Conservation (phyloP, 495 filamentous ascomycete species). For the Venustampulla echinocandica region DNA sequence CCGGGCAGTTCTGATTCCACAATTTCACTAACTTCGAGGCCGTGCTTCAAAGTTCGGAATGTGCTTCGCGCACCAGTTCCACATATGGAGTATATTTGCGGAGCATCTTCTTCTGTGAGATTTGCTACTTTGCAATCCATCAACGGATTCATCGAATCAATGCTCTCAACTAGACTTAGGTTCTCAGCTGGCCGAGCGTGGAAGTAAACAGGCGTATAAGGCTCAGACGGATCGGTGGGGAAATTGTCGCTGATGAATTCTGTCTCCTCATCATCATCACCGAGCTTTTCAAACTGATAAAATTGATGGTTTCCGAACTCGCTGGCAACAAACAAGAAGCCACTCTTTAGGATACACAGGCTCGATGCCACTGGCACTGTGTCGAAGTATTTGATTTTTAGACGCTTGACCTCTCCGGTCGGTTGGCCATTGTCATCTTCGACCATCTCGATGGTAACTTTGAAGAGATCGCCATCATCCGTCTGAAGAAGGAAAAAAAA, state of each 20-base stretch:
- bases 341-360: constrained; percentile 88
- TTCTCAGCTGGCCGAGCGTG: constrained; percentile 71
- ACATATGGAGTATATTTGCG: constrained; percentile 89
- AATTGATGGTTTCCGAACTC: constrained; percentile 91
- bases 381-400: constrained; percentile 98
- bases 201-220: constrained; percentile 74
- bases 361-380: constrained; percentile 82
- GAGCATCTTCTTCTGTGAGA: constrained; percentile 81
- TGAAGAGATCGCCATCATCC: constrained; percentile 96
- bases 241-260: constrained; percentile 79
- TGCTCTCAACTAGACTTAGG: constrained; percentile 72
- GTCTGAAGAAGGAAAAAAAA: constrained; percentile 97
- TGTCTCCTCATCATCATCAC: constrained; percentile 87
- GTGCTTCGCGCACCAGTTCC: constrained; percentile 81
- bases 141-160: constrained; percentile 83
- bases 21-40: constrained; percentile 86
- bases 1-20: constrained; percentile 84
- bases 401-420: constrained; percentile 66
- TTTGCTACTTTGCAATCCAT: constrained; percentile 88
- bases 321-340: constrained; percentile 87
- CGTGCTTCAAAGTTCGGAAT: constrained; percentile 87
- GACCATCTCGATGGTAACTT: constrained; percentile 84
- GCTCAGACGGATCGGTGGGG: constrained; percentile 58
- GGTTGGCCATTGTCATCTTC: constrained; percentile 70
- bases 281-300: constrained; percentile 95